Evolutionary conservation across 2,329 filamentous ascomycete species (phyloP).

Genomic region (Parafenestella ontariensis): DNA sequence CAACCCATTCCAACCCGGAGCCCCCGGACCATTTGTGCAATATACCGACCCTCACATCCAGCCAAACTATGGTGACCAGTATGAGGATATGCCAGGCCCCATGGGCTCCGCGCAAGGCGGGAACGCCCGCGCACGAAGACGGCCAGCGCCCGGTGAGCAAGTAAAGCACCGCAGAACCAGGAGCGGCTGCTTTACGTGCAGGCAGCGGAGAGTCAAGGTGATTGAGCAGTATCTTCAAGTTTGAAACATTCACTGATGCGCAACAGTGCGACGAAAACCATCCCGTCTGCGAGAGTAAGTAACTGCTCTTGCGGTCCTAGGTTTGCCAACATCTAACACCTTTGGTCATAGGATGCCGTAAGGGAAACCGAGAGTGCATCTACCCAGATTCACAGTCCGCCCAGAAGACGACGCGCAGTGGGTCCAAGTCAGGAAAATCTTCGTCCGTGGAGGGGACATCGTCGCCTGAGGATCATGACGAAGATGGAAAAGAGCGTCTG

Average conservation of each 20-base stretch:
- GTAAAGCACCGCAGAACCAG: conserved; percentile 93
- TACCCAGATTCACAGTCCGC: conserved; percentile 77
- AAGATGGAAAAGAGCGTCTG: conserved; percentile 50
- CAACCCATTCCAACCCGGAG: conserved; percentile 40
- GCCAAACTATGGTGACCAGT: conserved; percentile 43
- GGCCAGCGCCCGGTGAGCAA: conserved; percentile 62
- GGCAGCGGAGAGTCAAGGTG: conserved; percentile 83
- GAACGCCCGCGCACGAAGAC: conserved; percentile 39
- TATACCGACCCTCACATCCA: conserved; percentile 42
- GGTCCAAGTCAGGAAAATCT: conserved; percentile 53
- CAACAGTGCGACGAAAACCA: conserved; percentile 85
- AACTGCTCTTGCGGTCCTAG: conserved; percentile 5
- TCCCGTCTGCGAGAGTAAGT: conserved; percentile 79
- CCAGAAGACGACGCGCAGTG: conserved; percentile 55
- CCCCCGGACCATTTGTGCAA: conserved; percentile 40
- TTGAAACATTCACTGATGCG: conserved; percentile 18
- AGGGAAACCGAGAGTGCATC: conserved; percentile 87
- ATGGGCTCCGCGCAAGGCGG: conserved; percentile 36
- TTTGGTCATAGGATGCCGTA: conserved; percentile 73
- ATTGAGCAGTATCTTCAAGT: conserved; percentile 5
- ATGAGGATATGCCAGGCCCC: conserved; percentile 41
- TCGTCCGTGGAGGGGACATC: conserved; percentile 56
- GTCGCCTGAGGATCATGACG: conserved; percentile 60
- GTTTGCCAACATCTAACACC: conserved; percentile 21
- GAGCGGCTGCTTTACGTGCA: conserved; percentile 93